These are phyloP conservation scores for Pythium oligandrum DNA, from an alignment of 352 stramenopile genomes.

Conservation along the genomic window DNA sequence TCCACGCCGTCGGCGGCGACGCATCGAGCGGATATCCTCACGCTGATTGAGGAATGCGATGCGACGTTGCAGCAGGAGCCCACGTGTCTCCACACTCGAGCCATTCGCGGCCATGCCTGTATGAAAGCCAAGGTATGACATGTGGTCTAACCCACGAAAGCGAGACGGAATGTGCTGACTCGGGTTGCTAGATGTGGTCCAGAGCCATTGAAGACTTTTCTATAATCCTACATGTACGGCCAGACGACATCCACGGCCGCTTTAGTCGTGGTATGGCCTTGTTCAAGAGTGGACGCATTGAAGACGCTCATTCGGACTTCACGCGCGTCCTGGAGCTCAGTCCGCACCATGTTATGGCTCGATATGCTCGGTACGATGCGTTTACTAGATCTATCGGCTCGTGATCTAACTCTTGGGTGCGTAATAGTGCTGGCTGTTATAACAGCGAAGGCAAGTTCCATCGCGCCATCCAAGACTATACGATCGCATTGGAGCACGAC, in stretches of 20 bases:
- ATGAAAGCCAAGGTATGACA: slow-evolving; percentile 54
- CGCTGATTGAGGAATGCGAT: slow-evolving; percentile 55
- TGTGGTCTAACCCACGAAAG: not conserved
- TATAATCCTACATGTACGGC: slow-evolving; percentile 33
- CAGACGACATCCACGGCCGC: slow-evolving; percentile 53
- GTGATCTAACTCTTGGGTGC: too few relatives aligned
- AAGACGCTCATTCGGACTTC: slow-evolving; percentile 61
- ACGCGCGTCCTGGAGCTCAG: slow-evolving; percentile 56
- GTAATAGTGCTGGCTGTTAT: slow-evolving; percentile 46
- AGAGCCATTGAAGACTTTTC: slow-evolving; percentile 52
- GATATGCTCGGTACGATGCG: slow-evolving; percentile 39
- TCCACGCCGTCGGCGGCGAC: too few relatives aligned
- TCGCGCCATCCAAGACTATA: slow-evolving; percentile 74
- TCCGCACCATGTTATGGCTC: slow-evolving; percentile 74
- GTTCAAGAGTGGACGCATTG: slow-evolving; percentile 47
- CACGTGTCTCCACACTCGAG: slow-evolving; percentile 50
- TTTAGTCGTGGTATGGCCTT: slow-evolving; percentile 75
- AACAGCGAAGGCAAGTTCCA: slow-evolving; percentile 68
- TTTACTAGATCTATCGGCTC: not conserved
- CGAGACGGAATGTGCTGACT: not conserved
- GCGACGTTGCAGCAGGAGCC: slow-evolving; percentile 32
- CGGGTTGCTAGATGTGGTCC: slow-evolving; percentile 30
- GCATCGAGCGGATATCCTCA: slow-evolving; percentile 36
- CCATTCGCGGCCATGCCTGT: slow-evolving; percentile 56
- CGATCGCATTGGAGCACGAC: slow-evolving; percentile 61